A percentile compares a stretch with the other conserved stretches of the same genome.
Conservation (phyloP, 495 filamentous ascomycete species). For the Hypomontagnella monticulosa region DNA sequence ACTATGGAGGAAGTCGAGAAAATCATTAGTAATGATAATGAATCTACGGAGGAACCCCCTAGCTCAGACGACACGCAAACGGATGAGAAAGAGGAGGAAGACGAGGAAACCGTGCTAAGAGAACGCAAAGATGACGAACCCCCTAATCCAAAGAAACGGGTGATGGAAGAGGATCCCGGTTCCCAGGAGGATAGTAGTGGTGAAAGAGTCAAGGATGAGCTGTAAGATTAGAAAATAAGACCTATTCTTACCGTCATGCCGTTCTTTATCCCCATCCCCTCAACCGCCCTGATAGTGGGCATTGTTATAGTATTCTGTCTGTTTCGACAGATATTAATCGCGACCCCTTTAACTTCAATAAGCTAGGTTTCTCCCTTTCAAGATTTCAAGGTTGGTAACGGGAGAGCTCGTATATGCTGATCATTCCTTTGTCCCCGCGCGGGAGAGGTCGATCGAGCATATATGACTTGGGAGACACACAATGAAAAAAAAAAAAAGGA, state of each 20-base stretch:
- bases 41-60: constrained; percentile 37
- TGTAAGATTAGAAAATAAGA: constrained; percentile 44
- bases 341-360: constrained; percentile 2
- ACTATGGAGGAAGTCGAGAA: constrained; percentile 59
- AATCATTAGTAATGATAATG: constrained; percentile 55
- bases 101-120: constrained; percentile 55
- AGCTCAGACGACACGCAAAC: constrained; percentile 7
- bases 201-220: constrained; percentile 50
- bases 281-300: neutral
- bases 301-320: constrained; percentile 24
- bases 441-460: constrained; percentile 19
- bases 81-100: constrained; percentile 38
- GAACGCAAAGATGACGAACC: constrained; percentile 58
- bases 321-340: constrained; percentile 36
- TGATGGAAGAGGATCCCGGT: constrained; percentile 73
- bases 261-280: constrained; percentile 21
- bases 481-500: constrained; percentile 12
- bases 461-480: constrained; percentile 14
- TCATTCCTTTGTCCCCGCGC: constrained; percentile 34
- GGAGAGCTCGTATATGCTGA: constrained; percentile 18
- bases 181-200: constrained; percentile 31
- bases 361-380: constrained; percentile 10
- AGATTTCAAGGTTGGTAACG: neutral
- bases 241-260: constrained; percentile 7
- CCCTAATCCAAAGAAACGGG: constrained; percentile 82